These are phyloP conservation scores for Coemansia sp. DNA, from an alignment of 192 early-diverging fungal genomes.

Conservation along the genomic window DNA sequence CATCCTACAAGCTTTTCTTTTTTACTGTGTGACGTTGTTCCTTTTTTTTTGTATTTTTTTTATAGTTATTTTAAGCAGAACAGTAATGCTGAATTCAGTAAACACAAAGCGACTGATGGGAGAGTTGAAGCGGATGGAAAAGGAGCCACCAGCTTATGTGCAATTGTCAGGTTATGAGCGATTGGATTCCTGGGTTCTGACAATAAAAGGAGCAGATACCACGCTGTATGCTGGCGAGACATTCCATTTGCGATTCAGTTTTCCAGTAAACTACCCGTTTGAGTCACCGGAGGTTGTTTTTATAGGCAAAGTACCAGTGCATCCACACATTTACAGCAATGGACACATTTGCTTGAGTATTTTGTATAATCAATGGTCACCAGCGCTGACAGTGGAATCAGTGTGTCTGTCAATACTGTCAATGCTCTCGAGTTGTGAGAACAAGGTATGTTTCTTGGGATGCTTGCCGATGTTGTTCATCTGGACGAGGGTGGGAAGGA, in stretches of 20 bases:
- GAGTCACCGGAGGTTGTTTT: slow-evolving; percentile 76
- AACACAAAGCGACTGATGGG: slow-evolving; percentile 36
- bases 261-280: slow-evolving; percentile 69
- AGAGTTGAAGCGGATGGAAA: slow-evolving; percentile 25
- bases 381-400: slow-evolving; percentile 81
- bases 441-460: slow-evolving; percentile 57
- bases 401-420: slow-evolving; percentile 89
- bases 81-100: slow-evolving; percentile 13
- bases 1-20: neutral
- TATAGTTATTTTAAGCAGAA: neutral
- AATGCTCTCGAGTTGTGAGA: slow-evolving; percentile 86
- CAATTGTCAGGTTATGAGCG: slow-evolving; percentile 13
- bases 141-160: slow-evolving; percentile 17
- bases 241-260: slow-evolving; percentile 63
- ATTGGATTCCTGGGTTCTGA: slow-evolving; percentile 60
- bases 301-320: slow-evolving; percentile 62
- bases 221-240: slow-evolving; percentile 66
- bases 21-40: neutral
- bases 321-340: slow-evolving; percentile 84
- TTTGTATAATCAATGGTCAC: slow-evolving; percentile 92
- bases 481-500: slow-evolving; percentile 22
- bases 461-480: neutral
- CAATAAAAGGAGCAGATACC: slow-evolving; percentile 62
- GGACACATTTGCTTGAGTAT: slow-evolving; percentile 97
- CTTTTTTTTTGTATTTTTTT: neutral